Evolutionary conservation across 768 basidiomycete species (phyloP), one percentile per base, ranked within the genome.

Genomic region (Xanthoconium stramineum): DNA sequence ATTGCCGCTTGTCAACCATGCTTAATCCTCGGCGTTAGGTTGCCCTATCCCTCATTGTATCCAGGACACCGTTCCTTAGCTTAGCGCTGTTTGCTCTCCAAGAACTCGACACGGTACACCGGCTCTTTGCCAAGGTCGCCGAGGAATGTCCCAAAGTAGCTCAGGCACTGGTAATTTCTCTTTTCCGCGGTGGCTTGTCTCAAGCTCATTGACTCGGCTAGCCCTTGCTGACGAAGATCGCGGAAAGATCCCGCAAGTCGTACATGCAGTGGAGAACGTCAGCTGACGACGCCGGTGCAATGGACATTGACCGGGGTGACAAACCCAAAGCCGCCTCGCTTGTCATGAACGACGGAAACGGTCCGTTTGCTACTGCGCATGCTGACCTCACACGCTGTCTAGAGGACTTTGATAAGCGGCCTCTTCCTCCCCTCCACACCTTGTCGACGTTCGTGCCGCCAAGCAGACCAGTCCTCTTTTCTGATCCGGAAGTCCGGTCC

Each of bases 1-100:
- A 20, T 48, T 37, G 6, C 46, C 38, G 37, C 30, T 32, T 44
- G 44, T 11, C 28, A 8, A 36, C 40, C 45, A 24, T 38, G 40
- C 30, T 48, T 55, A 59, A 53, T 48, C 19, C 49, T 39, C 49
- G 49, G 40, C 28, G 17, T 33, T 38, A 84, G 85, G 81, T 86
- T 54, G 85, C 86, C 0, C 68, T 89, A 30, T 84, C 84, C 10
- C 70, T 89, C 50, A 76, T 88, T 58, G 80, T 86, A 24, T 80
- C 81, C 44, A 81, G 87, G 30, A 80, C 83, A 20, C 85, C 86
- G 6, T 77, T 78, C 12, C 77, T 81, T 15, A 76, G 81, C 24
- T 72, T 87, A 36, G 81, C 85, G 2, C 76, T 78, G 13, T 78
- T 78, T 66, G 87, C 86, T 3, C 72, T 88, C 33, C 77, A 79